Conservation (phyloP, 176 grass and related monocot genomes). For the Musa acuminata region DNA sequence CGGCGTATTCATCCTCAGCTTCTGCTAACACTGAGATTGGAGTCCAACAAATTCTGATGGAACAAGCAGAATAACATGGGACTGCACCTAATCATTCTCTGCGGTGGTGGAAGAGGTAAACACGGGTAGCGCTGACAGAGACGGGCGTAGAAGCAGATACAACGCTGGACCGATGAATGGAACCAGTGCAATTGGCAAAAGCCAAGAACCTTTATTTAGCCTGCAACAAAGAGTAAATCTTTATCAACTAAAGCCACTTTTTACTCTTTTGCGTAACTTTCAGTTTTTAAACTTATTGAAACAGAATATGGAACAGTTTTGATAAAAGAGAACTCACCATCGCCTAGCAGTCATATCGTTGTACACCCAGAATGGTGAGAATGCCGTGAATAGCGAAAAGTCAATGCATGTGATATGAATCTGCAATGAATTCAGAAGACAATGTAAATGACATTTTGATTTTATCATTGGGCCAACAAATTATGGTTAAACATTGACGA, state of each 20-base stretch:
- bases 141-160: conserved; percentile 72
- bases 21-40: neutral
- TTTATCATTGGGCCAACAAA: neutral
- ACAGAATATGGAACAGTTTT: conserved; percentile 1
- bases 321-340: conserved; percentile 39
- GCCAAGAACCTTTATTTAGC: conserved; percentile 63
- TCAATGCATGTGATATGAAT: conserved; percentile 73
- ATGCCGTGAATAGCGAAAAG: conserved; percentile 60
- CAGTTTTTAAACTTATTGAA: conserved; percentile 4
- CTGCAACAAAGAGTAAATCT: conserved; percentile 34
- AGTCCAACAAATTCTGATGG: neutral
- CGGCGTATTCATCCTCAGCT: neutral
- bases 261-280: neutral
- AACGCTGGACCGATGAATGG: conserved; percentile 67
- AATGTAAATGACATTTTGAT: conserved; percentile 15
- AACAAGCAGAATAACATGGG: neutral
- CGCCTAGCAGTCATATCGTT: conserved; percentile 84
- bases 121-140: conserved; percentile 55
- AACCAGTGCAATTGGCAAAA: conserved; percentile 51
- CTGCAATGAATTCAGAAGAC: conserved; percentile 32
- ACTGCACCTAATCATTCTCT: conserved; percentile 21
- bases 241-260: neutral
- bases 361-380: conserved; percentile 92
- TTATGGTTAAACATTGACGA: neutral
- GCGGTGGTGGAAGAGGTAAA: conserved; percentile 28